Base-by-base conservation (phyloP, 2,329 filamentous ascomycete species). In the Penicillium palitans region DNA sequence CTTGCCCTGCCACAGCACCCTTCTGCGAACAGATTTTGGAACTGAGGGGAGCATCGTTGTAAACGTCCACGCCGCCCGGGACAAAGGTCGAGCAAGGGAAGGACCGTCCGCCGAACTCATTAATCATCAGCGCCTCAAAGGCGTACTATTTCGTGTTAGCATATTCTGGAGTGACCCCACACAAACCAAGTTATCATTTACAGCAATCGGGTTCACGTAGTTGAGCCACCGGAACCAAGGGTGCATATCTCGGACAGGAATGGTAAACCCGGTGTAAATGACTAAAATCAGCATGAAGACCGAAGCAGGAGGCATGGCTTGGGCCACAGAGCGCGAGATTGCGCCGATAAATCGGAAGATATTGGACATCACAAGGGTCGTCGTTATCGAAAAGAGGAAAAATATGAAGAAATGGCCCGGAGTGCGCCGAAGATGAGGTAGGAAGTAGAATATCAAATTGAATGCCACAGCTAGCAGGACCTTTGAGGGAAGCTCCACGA, bases 401-500 rank as follows among this genome's bases (percentile, higher is more conserved):
- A 91, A 96, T 77, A 93, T 88, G 80, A 96, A 96, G 80, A 95
- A 96, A 3, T 87, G 78, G 0, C 87, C 88, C 0, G 90, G 80
- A 58, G 89, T 87, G 50, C 91, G 83, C 53, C 89, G 85, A 33
- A 96, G 78, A 64, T 93, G 90, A 0, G 90, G 89, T 85, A 96
- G 88, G 74, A 96, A 96, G 78, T 96, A 96, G 8, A 96, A 76
- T 1, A 86, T 82, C 13, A 93, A 46, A 71, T 96, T 95, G 80
- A 96, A 96, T 1, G 84, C 75, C 61, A 95, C 82, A 1, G 84
- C 78, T 63, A 92, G 91, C 15, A 77, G 37, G 5, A 96, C 74
- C 74, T 93, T 96, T 72, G 90, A 89, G 0, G 93, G 92, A 74
- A 96, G 75, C 66, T 97, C 93, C 60, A 86, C 89, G 40, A 97